Evolutionary conservation across 2,329 filamentous ascomycete genomes (phyloP).

Genomic region (Penicillium sclerotiorum): DNA sequence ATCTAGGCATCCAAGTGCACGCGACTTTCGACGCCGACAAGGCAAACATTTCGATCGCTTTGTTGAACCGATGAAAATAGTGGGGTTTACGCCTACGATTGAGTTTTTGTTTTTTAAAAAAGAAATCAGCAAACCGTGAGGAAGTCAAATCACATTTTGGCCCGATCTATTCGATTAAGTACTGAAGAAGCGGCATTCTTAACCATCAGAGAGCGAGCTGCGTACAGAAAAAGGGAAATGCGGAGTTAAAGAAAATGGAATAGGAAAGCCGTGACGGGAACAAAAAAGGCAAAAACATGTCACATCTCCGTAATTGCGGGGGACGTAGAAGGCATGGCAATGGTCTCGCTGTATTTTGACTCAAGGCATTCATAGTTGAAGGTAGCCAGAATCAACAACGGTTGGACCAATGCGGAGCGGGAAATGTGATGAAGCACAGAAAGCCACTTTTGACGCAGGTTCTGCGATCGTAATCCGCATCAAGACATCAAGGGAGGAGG

Average conservation of each 20-base stretch:
- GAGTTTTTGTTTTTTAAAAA: neutral
- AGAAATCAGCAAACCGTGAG: neutral
- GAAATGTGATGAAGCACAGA: conserved; percentile 39
- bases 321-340: conserved; percentile 43
- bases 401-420: conserved; percentile 31
- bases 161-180: conserved; percentile 40
- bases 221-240: conserved; percentile 33
- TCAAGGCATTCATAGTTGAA: no score
- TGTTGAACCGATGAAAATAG: neutral
- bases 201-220: conserved; percentile 41
- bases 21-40: no score
- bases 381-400: no score
- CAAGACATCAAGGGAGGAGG: conserved; percentile 34
- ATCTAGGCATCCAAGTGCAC: no score
- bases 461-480: conserved; percentile 43
- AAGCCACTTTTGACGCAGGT: conserved; percentile 45
- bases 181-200: conserved; percentile 37
- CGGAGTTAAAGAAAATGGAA: conserved; percentile 28
- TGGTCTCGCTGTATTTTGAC: no score
- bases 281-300: conserved; percentile 40
- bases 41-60: no score
- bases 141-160: conserved; percentile 38
- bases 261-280: conserved; percentile 39
- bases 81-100: neutral
- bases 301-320: conserved; percentile 40